Evolutionary conservation across 2,329 filamentous ascomycete species (phyloP).

Genomic region (Fusarium dimerum): DNA sequence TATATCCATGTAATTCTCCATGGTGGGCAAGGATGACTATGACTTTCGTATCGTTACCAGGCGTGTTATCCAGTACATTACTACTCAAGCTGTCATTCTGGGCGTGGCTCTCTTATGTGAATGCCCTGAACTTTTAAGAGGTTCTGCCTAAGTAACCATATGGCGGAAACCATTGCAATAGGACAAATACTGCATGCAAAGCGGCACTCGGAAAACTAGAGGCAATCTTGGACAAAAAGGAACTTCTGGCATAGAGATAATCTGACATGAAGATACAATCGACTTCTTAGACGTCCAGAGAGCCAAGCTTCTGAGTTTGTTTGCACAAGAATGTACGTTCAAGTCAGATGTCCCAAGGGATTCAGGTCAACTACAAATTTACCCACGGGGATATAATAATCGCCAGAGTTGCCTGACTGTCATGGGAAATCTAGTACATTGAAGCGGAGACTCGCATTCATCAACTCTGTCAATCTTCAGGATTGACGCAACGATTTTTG

Average conservation of each 20-base stretch:
- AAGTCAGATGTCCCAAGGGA: neutral
- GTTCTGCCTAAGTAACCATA: constrained; percentile 2
- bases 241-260: neutral
- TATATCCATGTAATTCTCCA: constrained; percentile 6
- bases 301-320: neutral
- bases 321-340: neutral
- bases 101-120: constrained; percentile 4
- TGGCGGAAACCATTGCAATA: constrained; percentile 1
- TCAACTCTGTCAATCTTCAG: neutral
- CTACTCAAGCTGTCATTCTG: neutral
- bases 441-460: constrained; percentile 3
- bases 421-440: constrained; percentile 3
- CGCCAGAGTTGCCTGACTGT: constrained; percentile 2
- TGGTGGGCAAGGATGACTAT: neutral
- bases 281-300: constrained; percentile 3
- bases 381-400: neutral
- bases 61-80: constrained; percentile 2
- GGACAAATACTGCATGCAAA: constrained; percentile 3
- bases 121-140: constrained; percentile 7
- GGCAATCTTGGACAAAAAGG: neutral
- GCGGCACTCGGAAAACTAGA: neutral
- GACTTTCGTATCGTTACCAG: constrained; percentile 1
- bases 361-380: neutral
- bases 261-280: constrained; percentile 2
- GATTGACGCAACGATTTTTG: constrained; percentile 2